Evolutionary conservation across 1,284 basidiomycete genomes (phyloP).

Genomic region (Ustilago loliicola): DNA sequence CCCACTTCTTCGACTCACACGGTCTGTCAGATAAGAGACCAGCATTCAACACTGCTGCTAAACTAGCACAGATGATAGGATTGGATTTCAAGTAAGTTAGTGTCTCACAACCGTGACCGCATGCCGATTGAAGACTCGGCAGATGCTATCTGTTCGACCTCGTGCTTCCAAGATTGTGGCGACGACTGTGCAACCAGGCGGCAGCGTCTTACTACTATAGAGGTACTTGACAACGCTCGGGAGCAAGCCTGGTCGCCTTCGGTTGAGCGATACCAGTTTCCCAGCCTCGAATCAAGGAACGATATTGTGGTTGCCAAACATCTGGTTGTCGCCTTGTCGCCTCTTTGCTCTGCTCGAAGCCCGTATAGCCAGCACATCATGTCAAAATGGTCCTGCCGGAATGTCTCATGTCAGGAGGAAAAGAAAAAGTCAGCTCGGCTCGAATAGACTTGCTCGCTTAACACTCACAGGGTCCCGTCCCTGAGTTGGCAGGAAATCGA

Average conservation of each 20-base stretch:
- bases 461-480: neutral
- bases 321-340: slow-evolving; percentile 1
- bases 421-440: slow-evolving; percentile 6
- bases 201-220: no score
- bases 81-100: neutral
- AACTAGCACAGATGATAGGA: neutral
- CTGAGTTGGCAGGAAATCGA: neutral
- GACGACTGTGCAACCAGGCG: no score
- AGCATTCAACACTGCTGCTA: neutral
- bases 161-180: neutral
- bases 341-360: neutral
- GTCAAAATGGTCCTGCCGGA: neutral
- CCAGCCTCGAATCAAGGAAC: neutral
- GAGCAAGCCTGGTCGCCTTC: no score
- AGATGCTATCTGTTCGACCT: neutral
- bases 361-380: neutral
- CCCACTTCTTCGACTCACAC: no score
- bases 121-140: neutral
- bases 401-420: slow-evolving; percentile 21
- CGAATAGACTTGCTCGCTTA: slow-evolving; percentile 5
- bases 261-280: neutral
- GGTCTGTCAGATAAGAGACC: no score
- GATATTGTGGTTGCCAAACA: neutral
- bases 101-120: neutral
- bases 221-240: no score